These are phyloP conservation scores for Penicillium sp. DNA, from an alignment of 2,329 filamentous ascomycete species.

Conservation along the genomic window DNA sequence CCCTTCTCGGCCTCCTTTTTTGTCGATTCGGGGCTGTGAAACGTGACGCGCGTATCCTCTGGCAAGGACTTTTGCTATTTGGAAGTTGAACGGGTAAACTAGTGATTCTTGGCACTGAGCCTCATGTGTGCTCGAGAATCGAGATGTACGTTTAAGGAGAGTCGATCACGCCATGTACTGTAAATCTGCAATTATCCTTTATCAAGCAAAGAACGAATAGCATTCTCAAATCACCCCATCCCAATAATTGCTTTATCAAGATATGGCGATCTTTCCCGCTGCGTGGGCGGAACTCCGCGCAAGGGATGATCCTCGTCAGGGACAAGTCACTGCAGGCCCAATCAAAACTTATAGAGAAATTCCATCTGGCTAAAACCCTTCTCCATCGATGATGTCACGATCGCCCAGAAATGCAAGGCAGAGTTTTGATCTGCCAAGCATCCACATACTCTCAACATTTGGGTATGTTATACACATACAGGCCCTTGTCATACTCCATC, in stretches of 20 bases:
- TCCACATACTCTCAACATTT: conserved; percentile 1
- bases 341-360: background rate
- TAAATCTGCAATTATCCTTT: background rate
- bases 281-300: background rate
- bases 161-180: background rate
- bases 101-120: background rate
- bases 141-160: background rate
- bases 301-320: conserved; percentile 1
- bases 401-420: conserved; percentile 3
- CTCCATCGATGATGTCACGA: background rate
- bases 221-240: background rate
- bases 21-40: background rate
- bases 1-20: background rate
- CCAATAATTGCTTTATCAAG: background rate
- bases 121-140: background rate
- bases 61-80: background rate
- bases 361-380: background rate
- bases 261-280: background rate
- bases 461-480: conserved; percentile 2
- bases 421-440: conserved; percentile 2
- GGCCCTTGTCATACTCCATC: conserved; percentile 1
- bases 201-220: background rate
- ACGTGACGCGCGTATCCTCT: background rate
- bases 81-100: background rate
- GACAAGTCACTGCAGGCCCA: background rate